A percentile compares a stretch with the other conserved stretches of the same genome.
These are phyloP conservation scores for Picea mariana DNA, from an alignment of 83 land plant species.

Conservation along the genomic window DNA sequence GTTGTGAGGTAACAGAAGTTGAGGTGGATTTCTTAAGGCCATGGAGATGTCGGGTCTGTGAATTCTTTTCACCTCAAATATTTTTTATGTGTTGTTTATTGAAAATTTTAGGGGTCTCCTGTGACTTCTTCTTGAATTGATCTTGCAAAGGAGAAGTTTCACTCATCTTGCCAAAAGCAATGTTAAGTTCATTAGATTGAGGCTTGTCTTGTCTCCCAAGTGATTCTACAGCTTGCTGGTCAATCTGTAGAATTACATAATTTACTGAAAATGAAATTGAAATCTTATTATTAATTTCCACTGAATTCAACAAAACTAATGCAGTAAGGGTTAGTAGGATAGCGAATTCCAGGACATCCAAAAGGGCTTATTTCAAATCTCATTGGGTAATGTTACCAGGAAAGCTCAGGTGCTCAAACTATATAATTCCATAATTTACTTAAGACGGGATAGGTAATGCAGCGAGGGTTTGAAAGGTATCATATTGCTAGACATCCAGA, in stretches of 20 bases:
- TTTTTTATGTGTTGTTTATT: slow-evolving; percentile 18
- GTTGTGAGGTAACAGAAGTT: neutral
- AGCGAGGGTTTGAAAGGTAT: no score
- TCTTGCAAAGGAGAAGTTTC: slow-evolving; percentile 9
- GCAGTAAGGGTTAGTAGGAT: no score
- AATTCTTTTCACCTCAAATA: neutral
- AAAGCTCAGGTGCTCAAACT: no score
- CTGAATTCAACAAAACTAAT: neutral
- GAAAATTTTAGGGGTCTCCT: slow-evolving; percentile 20
- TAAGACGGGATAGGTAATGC: no score
- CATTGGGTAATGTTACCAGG: no score
- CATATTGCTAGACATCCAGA: no score
- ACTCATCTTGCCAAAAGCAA: neutral
- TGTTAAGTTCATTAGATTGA: slow-evolving; percentile 13
- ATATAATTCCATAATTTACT: no score
- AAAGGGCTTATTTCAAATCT: no score
- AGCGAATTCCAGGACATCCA: no score
- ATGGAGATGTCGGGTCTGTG: slow-evolving; percentile 4
- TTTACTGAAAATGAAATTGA: no score
- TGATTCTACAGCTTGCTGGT: slow-evolving; percentile 81
- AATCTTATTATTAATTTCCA: neutral
- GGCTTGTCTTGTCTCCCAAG: slow-evolving; percentile 43
- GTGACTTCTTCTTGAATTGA: slow-evolving; percentile 22
- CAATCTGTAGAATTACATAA: slow-evolving; percentile 40
- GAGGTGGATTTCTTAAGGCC: slow-evolving; percentile 6